These are phyloP conservation scores for Penstemon davidsonii DNA, from an alignment of 257 asterid genomes.

Conservation along the genomic window DNA sequence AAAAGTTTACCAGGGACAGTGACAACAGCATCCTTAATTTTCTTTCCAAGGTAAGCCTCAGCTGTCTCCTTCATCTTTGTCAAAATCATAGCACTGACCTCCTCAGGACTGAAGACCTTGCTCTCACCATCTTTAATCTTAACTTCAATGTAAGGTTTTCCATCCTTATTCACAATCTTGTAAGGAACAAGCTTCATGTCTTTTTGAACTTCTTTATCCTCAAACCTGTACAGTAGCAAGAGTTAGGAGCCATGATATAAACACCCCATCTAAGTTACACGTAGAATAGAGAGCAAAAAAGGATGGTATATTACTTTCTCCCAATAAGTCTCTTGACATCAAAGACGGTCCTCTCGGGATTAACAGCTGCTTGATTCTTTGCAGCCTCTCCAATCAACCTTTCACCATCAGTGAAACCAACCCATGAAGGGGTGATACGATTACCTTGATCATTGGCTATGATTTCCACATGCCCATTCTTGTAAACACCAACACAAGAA, in stretches of 20 bases:
- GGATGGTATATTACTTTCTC: constrained; percentile 62
- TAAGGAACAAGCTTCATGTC: constrained; percentile 89
- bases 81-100: constrained; percentile 87
- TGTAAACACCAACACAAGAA: constrained; percentile 96
- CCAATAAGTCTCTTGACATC: constrained; percentile 98
- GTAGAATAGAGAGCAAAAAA: constrained; percentile 5
- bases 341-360: constrained; percentile 82
- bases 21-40: constrained; percentile 85
- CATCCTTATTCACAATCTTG: constrained; percentile 85
- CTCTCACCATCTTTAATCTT: constrained; percentile 77
- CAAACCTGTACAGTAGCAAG: constrained; percentile 51
- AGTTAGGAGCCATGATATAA: not conserved
- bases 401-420: constrained; percentile 81
- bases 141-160: constrained; percentile 89
- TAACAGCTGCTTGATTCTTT: constrained; percentile 89
- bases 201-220: constrained; percentile 86
- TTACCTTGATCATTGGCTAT: constrained; percentile 97
- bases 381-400: constrained; percentile 98
- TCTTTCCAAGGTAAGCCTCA: constrained; percentile 88
- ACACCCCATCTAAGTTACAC: not conserved
- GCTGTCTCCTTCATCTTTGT: constrained; percentile 94
- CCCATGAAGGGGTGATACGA: constrained; percentile 97
- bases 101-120: constrained; percentile 95
- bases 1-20: constrained; percentile 76
- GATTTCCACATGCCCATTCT: constrained; percentile 91